These are phyloP conservation scores for Trematosphaeria pertusa DNA, from an alignment of 2,329 filamentous ascomycete genomes.

Conservation along the genomic window DNA sequence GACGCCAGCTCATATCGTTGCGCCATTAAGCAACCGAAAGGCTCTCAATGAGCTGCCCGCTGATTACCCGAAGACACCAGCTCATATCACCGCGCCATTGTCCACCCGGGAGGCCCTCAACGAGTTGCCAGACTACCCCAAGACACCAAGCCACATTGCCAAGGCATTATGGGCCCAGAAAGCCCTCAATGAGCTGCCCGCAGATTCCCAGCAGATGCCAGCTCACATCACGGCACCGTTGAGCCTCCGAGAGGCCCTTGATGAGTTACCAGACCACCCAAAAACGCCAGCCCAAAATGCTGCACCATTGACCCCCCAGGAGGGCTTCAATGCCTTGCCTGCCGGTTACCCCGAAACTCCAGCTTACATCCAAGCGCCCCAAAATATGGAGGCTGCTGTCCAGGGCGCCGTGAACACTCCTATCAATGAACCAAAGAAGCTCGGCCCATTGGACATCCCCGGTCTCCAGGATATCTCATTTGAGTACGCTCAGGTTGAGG, in stretches of 20 bases:
- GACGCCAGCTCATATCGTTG: constrained; percentile 30
- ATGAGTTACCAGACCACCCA: constrained; percentile 1
- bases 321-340: constrained; percentile 23
- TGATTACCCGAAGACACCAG: constrained; percentile 33
- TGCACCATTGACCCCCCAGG: constrained; percentile 23
- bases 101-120: constrained; percentile 22
- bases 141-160: constrained; percentile 26
- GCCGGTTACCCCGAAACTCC: constrained; percentile 27
- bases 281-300: constrained; percentile 20
- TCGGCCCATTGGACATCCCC: too few relatives aligned
- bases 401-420: constrained; percentile 1
- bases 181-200: constrained; percentile 33
- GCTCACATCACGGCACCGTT: constrained; percentile 14
- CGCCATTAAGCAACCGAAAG: constrained; percentile 22
- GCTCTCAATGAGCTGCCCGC: constrained; percentile 25
- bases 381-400: not conserved
- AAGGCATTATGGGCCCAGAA: constrained; percentile 26
- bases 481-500: not conserved
- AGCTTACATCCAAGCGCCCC: constrained; percentile 10
- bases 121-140: constrained; percentile 30
- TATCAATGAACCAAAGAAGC: too few relatives aligned
- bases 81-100: constrained; percentile 28
- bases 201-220: constrained; percentile 12
- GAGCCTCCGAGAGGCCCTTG: not conserved
- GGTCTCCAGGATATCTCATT: not conserved